Evolutionary conservation across 1,284 basidiomycete genomes (phyloP).

Genomic region (Trametes pubescens): DNA sequence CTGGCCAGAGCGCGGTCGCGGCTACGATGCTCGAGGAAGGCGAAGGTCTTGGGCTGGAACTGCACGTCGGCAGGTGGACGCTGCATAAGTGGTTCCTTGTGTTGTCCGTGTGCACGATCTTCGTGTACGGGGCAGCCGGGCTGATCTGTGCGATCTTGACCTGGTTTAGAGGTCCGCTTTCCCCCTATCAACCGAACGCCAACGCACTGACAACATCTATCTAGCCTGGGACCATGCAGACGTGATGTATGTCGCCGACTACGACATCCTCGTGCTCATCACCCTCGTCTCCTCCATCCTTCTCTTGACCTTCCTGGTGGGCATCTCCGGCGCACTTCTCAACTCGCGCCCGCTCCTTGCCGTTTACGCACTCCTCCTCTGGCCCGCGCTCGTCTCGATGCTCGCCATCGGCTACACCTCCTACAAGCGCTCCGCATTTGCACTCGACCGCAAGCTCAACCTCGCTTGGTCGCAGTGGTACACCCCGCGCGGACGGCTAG

Average conservation of each 20-base stretch:
- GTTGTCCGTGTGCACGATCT: constrained; percentile 57
- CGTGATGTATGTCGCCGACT: constrained; percentile 62
- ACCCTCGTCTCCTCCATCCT: constrained; percentile 67
- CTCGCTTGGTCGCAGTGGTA: constrained; percentile 75
- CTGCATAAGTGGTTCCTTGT: constrained; percentile 64
- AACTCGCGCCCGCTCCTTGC: constrained; percentile 81
- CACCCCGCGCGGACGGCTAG: constrained; percentile 61
- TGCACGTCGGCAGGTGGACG: constrained; percentile 55
- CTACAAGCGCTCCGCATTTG: constrained; percentile 75
- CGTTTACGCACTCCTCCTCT: constrained; percentile 74
- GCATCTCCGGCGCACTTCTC: constrained; percentile 72
- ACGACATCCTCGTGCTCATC: constrained; percentile 66
- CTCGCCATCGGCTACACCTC: constrained; percentile 74
- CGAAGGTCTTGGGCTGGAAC: constrained; percentile 48
- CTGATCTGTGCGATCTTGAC: constrained; percentile 58
- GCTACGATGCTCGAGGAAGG: constrained; percentile 49
- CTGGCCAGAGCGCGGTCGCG: constrained; percentile 23
- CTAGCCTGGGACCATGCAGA: constrained; percentile 60
- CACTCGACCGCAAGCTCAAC: constrained; percentile 78
- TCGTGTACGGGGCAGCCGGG: constrained; percentile 56
- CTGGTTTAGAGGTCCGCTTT: constrained; percentile 63
- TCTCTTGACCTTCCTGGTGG: constrained; percentile 69
- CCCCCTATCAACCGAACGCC: background rate
- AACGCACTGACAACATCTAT: constrained; percentile 5
- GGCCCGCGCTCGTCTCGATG: constrained; percentile 70